Evolutionary conservation across 2,329 filamentous ascomycete species (phyloP), one percentile per base, ranked within the genome.

Genomic region (Rhytidhysteron rufulum): DNA sequence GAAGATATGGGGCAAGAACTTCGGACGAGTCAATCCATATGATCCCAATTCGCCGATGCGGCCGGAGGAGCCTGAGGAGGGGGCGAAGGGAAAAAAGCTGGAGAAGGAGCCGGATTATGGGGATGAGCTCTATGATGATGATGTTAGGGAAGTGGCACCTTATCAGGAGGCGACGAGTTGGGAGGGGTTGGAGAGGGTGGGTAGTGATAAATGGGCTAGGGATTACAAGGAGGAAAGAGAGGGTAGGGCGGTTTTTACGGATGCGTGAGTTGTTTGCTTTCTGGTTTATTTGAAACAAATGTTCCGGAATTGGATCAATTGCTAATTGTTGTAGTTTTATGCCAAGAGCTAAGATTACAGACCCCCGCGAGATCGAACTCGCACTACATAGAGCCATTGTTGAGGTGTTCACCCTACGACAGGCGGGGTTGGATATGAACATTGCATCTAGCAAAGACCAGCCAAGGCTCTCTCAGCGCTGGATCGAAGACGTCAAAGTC

Each of bases 371-470:
- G 20, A 47, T 72, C 40, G 52, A 64, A 30, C 61, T 55, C 31
- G 67, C 73, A 22, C 68, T 82, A 30, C 75, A 78, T 45, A 72
- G 77, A 45, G 73, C 79, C 4, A 64, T 77, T 9, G 72, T 82
- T 4, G 79, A 84, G 53, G 60, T 79, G 4, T 71, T 73, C 44
- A 61, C 75, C 3, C 58, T 79, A 19, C 54, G 55, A 38, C 45
- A 63, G 29, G 51, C 57, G 4, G 53, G 52, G 15, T 35, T 55
- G 21, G 43, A 54, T 19, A 37, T 62, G 37, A 54, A 60, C 34
- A 34, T 62, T 2, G 48, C 56, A 15, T 51, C 50, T 21, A 24
- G 11, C 10, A 4, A 10, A 6, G 3, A 5, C 5, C n/a, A 20
- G 5, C 29, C 10, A 3, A 22, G 18, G 20, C 9, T 13, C 15